Percentiles rank a stretch among this genome's conserved stretches.
Evolutionary conservation across 495 filamentous ascomycete species (phyloP).

Genomic region (Penicillium subrubescens): DNA sequence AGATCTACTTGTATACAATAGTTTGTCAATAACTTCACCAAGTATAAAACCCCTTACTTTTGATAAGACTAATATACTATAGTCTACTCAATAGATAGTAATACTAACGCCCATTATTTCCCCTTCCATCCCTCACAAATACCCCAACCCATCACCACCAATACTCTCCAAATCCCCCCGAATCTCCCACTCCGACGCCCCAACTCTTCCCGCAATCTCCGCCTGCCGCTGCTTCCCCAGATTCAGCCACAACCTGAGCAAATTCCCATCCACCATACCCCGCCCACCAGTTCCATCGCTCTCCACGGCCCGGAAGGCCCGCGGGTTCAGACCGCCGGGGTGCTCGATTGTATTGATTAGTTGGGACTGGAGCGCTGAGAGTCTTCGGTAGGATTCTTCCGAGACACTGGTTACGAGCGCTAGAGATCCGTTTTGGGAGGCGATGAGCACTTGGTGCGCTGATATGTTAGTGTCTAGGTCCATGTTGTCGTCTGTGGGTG

Average conservation of each 20-base stretch:
- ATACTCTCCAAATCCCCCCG: constrained; percentile 62
- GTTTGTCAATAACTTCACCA: no score
- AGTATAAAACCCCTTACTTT: not conserved
- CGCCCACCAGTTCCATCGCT: constrained; percentile 52
- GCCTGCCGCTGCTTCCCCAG: constrained; percentile 64
- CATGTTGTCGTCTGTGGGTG: constrained; percentile 37
- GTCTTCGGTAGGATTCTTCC: constrained; percentile 79
- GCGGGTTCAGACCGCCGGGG: constrained; percentile 77
- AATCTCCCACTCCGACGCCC: constrained; percentile 59
- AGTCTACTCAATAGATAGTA: not conserved
- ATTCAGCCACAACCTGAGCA: constrained; percentile 68
- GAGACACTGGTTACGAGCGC: constrained; percentile 75
- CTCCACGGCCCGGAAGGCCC: constrained; percentile 65
- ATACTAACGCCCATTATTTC: no score
- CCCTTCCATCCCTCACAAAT: constrained; percentile 17
- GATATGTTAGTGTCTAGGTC: constrained; percentile 32
- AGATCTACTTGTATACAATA: no score
- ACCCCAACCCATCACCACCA: constrained; percentile 59
- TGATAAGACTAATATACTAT: not conserved
- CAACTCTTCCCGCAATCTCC: constrained; percentile 70
- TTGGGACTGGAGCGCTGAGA: constrained; percentile 80
- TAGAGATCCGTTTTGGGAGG: constrained; percentile 72
- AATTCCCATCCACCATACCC: constrained; percentile 63
- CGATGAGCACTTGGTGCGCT: constrained; percentile 64
- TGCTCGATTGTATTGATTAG: constrained; percentile 75